Evolutionary conservation across 2,329 filamentous ascomycete species (phyloP).

Genomic region (Trichoderma atroviride): DNA sequence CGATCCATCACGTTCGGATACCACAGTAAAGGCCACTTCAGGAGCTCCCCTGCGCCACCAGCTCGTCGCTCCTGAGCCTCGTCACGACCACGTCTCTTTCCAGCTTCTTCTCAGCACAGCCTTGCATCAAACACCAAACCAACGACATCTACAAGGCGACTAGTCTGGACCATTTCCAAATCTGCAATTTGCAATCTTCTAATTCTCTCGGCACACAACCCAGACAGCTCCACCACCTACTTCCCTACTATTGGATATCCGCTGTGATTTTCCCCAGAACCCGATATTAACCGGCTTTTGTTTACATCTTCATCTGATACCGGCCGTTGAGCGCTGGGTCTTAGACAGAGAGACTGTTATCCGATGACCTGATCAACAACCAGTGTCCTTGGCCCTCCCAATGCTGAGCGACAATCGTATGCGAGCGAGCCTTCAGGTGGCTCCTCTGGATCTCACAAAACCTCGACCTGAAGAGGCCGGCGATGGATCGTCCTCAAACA

Average conservation of each 20-base stretch:
- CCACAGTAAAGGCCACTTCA: conserved; percentile 1
- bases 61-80: not conserved
- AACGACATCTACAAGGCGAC: not conserved
- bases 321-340: not conserved
- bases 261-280: not conserved
- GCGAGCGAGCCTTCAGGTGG: conserved; percentile 63
- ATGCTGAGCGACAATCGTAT: conserved; percentile 49
- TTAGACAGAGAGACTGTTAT: conserved; percentile 27
- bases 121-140: not conserved
- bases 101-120: not conserved
- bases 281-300: not conserved
- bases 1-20: conserved; percentile 12
- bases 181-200: not conserved
- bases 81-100: conserved; percentile 10
- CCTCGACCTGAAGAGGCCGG: conserved; percentile 34
- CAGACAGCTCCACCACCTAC: not conserved
- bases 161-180: not conserved
- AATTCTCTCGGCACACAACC: not conserved
- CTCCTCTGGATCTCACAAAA: conserved; percentile 59
- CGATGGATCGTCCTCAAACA: conserved; percentile 38
- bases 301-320: not conserved
- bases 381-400: conserved; percentile 37
- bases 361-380: conserved; percentile 38
- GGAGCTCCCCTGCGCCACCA: conserved; percentile 4
- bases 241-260: conserved; percentile 6